Evolutionary conservation across 306 rosid genomes (phyloP).

Genomic region (Quercus aquifolioides): DNA sequence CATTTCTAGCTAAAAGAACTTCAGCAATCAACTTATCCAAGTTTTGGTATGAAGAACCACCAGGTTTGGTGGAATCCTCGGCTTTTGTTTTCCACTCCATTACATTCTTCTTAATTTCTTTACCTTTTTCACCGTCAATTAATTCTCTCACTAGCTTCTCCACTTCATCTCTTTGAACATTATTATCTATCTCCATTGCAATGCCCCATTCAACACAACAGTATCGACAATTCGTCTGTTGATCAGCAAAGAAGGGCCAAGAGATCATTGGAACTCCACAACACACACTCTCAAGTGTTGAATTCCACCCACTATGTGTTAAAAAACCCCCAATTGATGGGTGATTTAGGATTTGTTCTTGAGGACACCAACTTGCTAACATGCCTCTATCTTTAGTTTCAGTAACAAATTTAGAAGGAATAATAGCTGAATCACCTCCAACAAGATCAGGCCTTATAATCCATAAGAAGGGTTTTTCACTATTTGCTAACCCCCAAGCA

Average conservation of each 20-base stretch:
- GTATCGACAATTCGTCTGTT: constrained; percentile 21
- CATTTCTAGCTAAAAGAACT: constrained; percentile 1
- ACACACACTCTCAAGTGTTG: no score
- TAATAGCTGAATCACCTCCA: no score
- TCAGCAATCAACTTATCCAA: constrained; percentile 27
- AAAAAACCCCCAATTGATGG: no score
- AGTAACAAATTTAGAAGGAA: no score
- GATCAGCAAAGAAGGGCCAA: constrained; percentile 44
- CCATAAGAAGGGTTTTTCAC: no score
- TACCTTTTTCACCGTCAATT: constrained; percentile 41
- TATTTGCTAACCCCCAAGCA: no score
- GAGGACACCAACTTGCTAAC: no score
- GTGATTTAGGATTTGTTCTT: no score
- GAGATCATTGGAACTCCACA: no score
- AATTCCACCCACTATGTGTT: no score
- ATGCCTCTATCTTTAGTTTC: no score
- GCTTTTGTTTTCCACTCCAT: constrained; percentile 37
- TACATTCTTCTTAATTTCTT: constrained; percentile 29
- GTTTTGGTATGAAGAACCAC: constrained; percentile 38
- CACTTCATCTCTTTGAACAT: constrained; percentile 44
- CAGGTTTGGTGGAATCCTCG: constrained; percentile 7
- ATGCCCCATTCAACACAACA: constrained; percentile 42
- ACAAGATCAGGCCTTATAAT: no score
- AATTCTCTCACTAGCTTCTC: constrained; percentile 42
- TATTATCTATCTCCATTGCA: constrained; percentile 30